Evolutionary conservation across 441 rosid genomes (phyloP), one percentile per base, ranked within the genome.

Genomic region (Euphorbia schlechtendalii): DNA sequence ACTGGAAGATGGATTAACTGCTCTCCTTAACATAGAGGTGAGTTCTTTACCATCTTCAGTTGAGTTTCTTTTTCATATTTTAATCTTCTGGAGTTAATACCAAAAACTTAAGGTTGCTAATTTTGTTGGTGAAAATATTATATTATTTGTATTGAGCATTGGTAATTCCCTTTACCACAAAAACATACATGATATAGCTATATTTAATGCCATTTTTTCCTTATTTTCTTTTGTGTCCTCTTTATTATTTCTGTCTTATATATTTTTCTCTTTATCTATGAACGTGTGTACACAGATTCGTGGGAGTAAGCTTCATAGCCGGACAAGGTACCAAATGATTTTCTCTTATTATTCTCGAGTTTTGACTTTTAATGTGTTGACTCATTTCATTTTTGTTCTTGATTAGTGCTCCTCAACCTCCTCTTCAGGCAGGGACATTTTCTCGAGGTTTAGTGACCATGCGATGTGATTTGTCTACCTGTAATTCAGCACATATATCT

Each of bases 371-470:
- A n/a, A n/a, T n/a, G n/a, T n/a, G n/a, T n/a, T n/a, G n/a, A n/a
- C n/a, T n/a, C n/a, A 11, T 52, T 41, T 7, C 52, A 1, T 5
- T 46, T 12, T 11, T 27, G 2, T 10, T 4, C 24, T 41, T 22
- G 22, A 55, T 25, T 86, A 94, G 99, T 85, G 98, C 99, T 72
- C 88, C 98, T 48, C 96, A 96, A 60, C 99, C 99, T 24, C 99
- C 99, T 61, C 96, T 91, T 74, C 99, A 94, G 77, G 98, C 98
- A 20, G 99, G 96, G 76, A 74, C 96, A 73, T 91, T 89, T 78
- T 83, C 96, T 76, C 99, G 96, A 71, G 99, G 98, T 70, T 94
- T 94, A n/a, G 89, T 94, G 71, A 94, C 99, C 70, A 94, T 94
- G 99, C 82, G 94, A 52, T 94, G 99, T 74, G 99, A 94, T 75